Evolutionary conservation across 1,139 yeast species (phyloP).

Genomic region (Scheffersomyces insectosa): DNA sequence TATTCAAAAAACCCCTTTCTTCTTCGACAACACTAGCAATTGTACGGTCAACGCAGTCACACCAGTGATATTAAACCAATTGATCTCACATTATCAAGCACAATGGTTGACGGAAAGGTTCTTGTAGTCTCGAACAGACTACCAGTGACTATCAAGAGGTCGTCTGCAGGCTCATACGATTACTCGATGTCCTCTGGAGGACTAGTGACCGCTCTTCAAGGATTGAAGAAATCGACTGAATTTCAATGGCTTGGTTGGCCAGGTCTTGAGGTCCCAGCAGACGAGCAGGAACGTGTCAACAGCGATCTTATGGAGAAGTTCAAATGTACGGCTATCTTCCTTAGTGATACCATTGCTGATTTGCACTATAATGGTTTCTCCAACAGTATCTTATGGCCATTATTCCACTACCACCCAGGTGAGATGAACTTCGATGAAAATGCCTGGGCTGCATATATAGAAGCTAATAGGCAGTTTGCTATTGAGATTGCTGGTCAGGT

Average conservation of each 20-base stretch:
- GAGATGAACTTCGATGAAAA: constrained; percentile 97
- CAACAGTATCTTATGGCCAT: constrained; percentile 92
- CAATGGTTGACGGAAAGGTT: constrained; percentile 59
- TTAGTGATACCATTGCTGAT: constrained; percentile 88
- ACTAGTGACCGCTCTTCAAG: constrained; percentile 91
- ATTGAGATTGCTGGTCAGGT: constrained; percentile 68
- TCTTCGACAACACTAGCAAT: no score
- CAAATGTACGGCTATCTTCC: constrained; percentile 87
- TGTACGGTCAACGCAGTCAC: no score
- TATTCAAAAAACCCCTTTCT: no score
- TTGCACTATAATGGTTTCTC: constrained; percentile 95
- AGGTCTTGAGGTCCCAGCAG: constrained; percentile 78
- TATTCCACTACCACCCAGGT: constrained; percentile 98
- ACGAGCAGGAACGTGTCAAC: constrained; percentile 69
- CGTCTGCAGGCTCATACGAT: constrained; percentile 57
- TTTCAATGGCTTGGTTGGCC: constrained; percentile 99
- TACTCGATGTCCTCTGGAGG: constrained; percentile 96
- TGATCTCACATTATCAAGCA: no score
- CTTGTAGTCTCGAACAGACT: constrained; percentile 91
- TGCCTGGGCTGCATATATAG: constrained; percentile 97
- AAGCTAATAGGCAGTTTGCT: constrained; percentile 87
- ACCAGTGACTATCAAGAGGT: constrained; percentile 85
- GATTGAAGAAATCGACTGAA: constrained; percentile 78
- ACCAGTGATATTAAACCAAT: no score
- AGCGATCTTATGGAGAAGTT: constrained; percentile 72